phyloP scores from a whole-genome alignment of 176 grass and related monocot genomes.

The Bothriochloa decipiens region DNA sequence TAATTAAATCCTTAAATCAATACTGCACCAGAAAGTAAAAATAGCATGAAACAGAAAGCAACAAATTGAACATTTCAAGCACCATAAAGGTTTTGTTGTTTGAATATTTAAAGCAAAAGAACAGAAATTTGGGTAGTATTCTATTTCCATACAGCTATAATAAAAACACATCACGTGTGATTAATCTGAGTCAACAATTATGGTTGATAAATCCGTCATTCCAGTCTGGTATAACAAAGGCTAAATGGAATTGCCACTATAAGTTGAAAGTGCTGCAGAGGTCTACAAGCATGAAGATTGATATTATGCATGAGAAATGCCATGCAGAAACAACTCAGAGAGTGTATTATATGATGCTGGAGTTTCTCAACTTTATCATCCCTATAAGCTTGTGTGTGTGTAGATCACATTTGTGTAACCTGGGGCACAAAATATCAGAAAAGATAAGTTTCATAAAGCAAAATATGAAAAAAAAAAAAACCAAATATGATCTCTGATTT shows the following conservation, averaged over 20 bases:
- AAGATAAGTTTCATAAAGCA: neutral
- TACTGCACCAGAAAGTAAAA: constrained; percentile 2
- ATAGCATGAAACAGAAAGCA: neutral
- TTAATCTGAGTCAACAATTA: constrained; percentile 21
- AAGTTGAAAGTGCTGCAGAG: constrained; percentile 1
- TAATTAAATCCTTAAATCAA: constrained; percentile 21
- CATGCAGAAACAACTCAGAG: neutral
- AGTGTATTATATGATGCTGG: neutral
- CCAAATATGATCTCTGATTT: constrained; percentile 5
- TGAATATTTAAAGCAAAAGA: constrained; percentile 8
- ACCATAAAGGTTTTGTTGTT: constrained; percentile 1
- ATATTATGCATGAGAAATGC: constrained; percentile 20
- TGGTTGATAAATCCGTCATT: neutral
- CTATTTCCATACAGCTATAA: constrained; percentile 11
- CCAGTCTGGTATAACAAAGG: neutral
- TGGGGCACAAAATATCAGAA: neutral
- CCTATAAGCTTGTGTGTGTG: neutral
- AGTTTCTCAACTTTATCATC: constrained; percentile 27
- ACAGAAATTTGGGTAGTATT: neutral
- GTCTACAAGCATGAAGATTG: constrained; percentile 2
- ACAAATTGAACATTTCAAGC: neutral
- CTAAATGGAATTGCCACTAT: neutral
- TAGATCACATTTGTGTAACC: neutral
- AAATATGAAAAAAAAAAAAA: neutral
- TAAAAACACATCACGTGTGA: neutral